These are phyloP conservation scores for Moricandia moricandioides DNA, from an alignment of 345 rosid genomes.

Conservation along the genomic window DNA sequence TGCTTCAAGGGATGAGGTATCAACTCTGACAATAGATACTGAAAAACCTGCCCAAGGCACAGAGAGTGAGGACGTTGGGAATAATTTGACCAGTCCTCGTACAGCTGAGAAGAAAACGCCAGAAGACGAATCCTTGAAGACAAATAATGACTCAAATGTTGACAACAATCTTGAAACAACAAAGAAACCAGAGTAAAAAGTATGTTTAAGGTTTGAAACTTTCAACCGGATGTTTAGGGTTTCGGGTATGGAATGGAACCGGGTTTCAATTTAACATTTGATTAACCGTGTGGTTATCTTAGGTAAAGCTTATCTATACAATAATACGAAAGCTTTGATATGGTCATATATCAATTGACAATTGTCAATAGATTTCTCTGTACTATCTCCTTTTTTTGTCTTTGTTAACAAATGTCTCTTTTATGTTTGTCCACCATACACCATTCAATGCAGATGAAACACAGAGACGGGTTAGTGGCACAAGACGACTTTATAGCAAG, in stretches of 20 bases:
- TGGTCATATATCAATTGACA: not conserved
- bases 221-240: slow-evolving; percentile 1
- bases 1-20: slow-evolving; percentile 77
- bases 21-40: slow-evolving; percentile 65
- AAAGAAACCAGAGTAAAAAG: slow-evolving; percentile 41
- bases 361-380: not conserved
- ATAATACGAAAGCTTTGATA: not conserved
- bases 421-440: not conserved
- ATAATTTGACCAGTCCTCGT: slow-evolving; percentile 57
- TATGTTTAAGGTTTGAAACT: not conserved
- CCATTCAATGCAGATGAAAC: not conserved
- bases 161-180: slow-evolving; percentile 22
- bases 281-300: slow-evolving; percentile 6
- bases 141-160: slow-evolving; percentile 33
- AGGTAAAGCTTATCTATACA: not conserved
- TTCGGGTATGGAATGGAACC: not conserved
- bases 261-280: slow-evolving; percentile 4
- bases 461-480: not conserved
- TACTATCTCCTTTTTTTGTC: not conserved
- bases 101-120: slow-evolving; percentile 52
- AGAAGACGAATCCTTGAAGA: slow-evolving; percentile 42
- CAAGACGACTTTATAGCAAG: not conserved
- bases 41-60: slow-evolving; percentile 51
- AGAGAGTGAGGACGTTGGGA: slow-evolving; percentile 59
- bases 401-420: not conserved